Percentiles rank a stretch among this genome's conserved stretches.
These are phyloP conservation scores for Alternaria metachromatica DNA, from an alignment of 2,329 filamentous ascomycete genomes.

Conservation along the genomic window DNA sequence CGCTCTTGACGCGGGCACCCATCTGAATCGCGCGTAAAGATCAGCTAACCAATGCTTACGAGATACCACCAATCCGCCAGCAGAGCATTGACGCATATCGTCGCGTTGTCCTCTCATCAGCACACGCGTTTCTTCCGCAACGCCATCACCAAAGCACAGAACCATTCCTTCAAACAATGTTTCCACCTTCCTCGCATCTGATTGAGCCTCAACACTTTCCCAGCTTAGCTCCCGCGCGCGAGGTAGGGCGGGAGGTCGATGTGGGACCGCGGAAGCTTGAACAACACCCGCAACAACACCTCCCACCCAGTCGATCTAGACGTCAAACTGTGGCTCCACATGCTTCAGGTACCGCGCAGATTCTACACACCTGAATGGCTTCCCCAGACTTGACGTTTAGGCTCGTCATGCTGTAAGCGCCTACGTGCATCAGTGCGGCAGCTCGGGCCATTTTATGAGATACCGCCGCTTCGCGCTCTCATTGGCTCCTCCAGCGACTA, in stretches of 20 bases:
- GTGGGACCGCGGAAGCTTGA: slow-evolving; percentile 44
- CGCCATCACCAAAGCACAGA: slow-evolving; percentile 24
- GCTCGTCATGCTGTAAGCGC: slow-evolving; percentile 45
- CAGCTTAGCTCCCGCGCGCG: slow-evolving; percentile 49
- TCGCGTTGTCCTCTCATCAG: slow-evolving; percentile 32
- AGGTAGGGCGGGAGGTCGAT: slow-evolving; percentile 39
- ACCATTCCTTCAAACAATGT: slow-evolving; percentile 13
- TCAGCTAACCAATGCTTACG: slow-evolving; percentile 8
- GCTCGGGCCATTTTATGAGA: slow-evolving; percentile 46
- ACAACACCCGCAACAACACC: slow-evolving; percentile 33
- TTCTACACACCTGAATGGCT: slow-evolving; percentile 35
- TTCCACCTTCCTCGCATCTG: slow-evolving; percentile 30
- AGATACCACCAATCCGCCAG: slow-evolving; percentile 4
- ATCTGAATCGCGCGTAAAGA: neutral
- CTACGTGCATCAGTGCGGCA: slow-evolving; percentile 39
- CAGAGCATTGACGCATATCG: slow-evolving; percentile 26
- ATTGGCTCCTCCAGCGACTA: slow-evolving; percentile 49
- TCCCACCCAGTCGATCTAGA: slow-evolving; percentile 38
- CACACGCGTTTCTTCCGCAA: slow-evolving; percentile 30
- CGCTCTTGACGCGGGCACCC: neutral
- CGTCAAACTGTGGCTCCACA: slow-evolving; percentile 30
- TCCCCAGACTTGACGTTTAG: slow-evolving; percentile 32
- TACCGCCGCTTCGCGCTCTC: slow-evolving; percentile 27
- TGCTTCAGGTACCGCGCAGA: slow-evolving; percentile 24
- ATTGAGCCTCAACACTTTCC: slow-evolving; percentile 48